Evolutionary conservation across 208 protist genomes (phyloP).

Genomic region (Leishmania aethiopica): DNA sequence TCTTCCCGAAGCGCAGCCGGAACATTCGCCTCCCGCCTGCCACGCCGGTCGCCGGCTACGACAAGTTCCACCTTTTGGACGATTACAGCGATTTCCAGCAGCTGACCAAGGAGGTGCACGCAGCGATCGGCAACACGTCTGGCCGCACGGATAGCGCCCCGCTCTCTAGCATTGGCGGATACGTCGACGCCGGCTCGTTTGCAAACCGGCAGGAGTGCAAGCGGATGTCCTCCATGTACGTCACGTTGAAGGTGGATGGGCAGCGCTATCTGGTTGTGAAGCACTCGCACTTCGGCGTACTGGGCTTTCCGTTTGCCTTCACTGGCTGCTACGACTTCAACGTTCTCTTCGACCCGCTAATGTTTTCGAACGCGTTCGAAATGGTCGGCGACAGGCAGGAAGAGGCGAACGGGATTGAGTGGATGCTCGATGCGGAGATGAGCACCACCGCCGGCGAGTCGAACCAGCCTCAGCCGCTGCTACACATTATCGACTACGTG

Average conservation of each 20-base stretch:
- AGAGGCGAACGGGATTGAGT: conserved; percentile 46
- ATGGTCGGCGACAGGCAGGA: conserved; percentile 10
- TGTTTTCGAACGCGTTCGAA: conserved; percentile 20
- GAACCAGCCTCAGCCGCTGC: conserved; percentile 21
- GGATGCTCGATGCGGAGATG: conserved; percentile 82
- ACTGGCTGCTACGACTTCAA: conserved; percentile 77
- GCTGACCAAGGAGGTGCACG: conserved; percentile 67
- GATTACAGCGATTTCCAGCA: conserved; percentile 57
- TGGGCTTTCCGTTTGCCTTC: conserved; percentile 79
- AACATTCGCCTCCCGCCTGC: conserved; percentile 32
- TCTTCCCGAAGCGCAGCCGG: conserved; percentile 38
- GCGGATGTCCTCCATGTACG: conserved; percentile 51
- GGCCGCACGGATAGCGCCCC: conserved; percentile 73
- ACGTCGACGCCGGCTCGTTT: conserved; percentile 70
- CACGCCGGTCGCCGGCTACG: conserved; percentile 26
- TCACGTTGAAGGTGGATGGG: conserved; percentile 86
- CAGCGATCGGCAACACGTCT: conserved; percentile 54
- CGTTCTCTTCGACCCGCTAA: conserved; percentile 48
- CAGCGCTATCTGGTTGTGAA: conserved; percentile 75
- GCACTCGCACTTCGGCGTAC: conserved; percentile 65
- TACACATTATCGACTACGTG: conserved; percentile 84
- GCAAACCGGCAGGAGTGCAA: conserved; percentile 35
- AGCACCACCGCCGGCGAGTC: conserved; percentile 18
- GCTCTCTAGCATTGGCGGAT: conserved; percentile 74
- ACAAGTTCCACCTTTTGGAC: conserved; percentile 51